These are phyloP conservation scores for Sequoia sempervirens DNA, from an alignment of 75 land plant species.

Conservation along the genomic window DNA sequence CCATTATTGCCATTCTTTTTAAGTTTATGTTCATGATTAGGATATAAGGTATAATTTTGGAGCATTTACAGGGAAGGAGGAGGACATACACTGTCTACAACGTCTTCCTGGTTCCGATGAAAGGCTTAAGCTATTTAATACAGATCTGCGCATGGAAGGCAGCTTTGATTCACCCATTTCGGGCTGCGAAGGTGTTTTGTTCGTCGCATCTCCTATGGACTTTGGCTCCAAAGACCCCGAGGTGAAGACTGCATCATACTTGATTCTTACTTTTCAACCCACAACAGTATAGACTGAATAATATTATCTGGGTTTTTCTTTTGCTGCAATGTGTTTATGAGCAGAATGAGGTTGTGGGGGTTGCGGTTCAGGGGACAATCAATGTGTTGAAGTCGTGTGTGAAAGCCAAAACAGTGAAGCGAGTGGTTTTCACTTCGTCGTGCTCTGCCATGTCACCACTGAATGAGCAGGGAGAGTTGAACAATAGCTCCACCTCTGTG, in stretches of 20 bases:
- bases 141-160: constrained; percentile 51
- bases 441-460: not conserved
- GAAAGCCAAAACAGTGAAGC: constrained; percentile 19
- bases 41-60: too few species aligned
- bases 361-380: constrained; percentile 19
- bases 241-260: not conserved
- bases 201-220: constrained; percentile 53
- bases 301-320: not conserved
- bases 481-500: not conserved
- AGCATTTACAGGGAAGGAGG: too few species aligned
- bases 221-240: not conserved
- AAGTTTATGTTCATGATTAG: too few species aligned
- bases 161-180: constrained; percentile 47
- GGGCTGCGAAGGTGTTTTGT: constrained; percentile 67
- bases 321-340: not conserved
- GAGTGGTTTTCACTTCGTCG: constrained; percentile 32
- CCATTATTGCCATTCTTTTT: too few species aligned
- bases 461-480: not conserved
- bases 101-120: constrained; percentile 52
- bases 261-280: not conserved
- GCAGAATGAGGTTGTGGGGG: constrained; percentile 9
- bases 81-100: not conserved
- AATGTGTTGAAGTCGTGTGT: constrained; percentile 33
- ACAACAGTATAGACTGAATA: too few species aligned
- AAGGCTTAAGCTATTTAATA: constrained; percentile 51